A percentile compares a stretch with the other conserved stretches of the same genome.
These are phyloP conservation scores for Chlamydomonas sp. DNA, from an alignment of 139 green algal genomes.

Conservation along the genomic window DNA sequence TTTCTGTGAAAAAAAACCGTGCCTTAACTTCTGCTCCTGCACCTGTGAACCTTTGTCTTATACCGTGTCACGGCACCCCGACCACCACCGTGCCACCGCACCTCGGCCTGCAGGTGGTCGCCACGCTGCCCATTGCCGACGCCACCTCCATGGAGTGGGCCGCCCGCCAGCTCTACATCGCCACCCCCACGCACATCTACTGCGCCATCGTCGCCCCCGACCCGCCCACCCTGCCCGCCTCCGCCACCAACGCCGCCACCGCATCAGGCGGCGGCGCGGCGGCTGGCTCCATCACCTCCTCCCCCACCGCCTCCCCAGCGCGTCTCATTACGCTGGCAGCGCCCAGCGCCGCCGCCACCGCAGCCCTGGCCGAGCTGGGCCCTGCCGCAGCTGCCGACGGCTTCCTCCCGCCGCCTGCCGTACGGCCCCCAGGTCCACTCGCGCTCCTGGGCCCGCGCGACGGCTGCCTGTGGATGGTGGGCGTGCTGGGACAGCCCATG, in stretches of 20 bases:
- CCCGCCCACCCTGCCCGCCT: background rate
- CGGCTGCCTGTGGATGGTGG: slow-evolving; percentile 60
- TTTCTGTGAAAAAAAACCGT: too few species aligned
- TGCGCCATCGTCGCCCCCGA: slow-evolving; percentile 43
- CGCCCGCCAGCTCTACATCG: slow-evolving; percentile 59
- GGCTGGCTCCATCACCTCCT: background rate
- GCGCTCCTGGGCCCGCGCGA: slow-evolving; percentile 55
- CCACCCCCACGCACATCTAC: slow-evolving; percentile 52
- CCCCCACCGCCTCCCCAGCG: background rate
- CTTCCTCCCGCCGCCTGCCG: slow-evolving; percentile 9
- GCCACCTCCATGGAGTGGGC: slow-evolving; percentile 53
- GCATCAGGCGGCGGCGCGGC: background rate
- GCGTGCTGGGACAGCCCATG: slow-evolving; percentile 49
- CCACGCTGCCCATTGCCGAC: slow-evolving; percentile 48
- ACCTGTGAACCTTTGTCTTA: background rate
- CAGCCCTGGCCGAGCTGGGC: background rate
- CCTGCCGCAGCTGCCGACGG: slow-evolving; percentile 3
- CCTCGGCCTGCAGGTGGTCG: slow-evolving; percentile 40
- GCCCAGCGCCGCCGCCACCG: background rate
- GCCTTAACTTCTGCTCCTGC: too few species aligned
- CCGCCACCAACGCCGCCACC: background rate
- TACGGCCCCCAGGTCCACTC: slow-evolving; percentile 44
- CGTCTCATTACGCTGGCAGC: slow-evolving; percentile 33
- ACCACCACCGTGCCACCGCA: background rate
- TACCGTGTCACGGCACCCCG: background rate